Base-by-base conservation (phyloP, 345 rosid species). In the Salix dunnii region DNA sequence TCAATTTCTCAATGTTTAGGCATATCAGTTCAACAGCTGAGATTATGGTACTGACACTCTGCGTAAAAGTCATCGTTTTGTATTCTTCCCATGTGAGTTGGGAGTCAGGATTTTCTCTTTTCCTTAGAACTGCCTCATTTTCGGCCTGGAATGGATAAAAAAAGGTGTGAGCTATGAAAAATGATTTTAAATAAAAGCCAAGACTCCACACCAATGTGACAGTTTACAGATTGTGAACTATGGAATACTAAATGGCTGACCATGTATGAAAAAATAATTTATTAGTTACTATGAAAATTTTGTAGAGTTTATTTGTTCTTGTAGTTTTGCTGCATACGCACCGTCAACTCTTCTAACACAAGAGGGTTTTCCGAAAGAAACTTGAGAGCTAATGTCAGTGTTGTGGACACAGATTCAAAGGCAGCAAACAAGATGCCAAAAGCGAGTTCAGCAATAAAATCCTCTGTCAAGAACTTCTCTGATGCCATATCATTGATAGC, bases 331-430 rank as follows among this genome's bases (percentile, higher is more conserved):
- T 21, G 7, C 9, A 1, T n/a, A 49, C 78, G 10, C 60, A 85
- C 86, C 20, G 70, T 82, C 40, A 86, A 65, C 48, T 79, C 89
- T 28, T 84, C 77, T 16, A 82, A 20, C 43, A 79, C 89, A 21
- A 10, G n/a, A 67, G 85, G 87, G 55, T 82, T 62, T 17, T 86
- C 87, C n/a, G 23, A 74, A 2, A 83, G 76, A 31, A 86, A 81
- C 79, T 81, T 81, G 51, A 83, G 46, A 18, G 75, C 76, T 10
- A 81, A 30, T 2, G 80, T 67, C 53, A 77, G 28, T 1, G 76
- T 68, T 4, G 64, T 23, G 6, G 83, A 69, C 31, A 78, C 7
- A 0, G 81, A 23, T 9, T 83, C 85, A 21, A 69, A 72, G 6
- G 66, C 25, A 33, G 65, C 85, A 16, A 74, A 82, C 3, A 76